Percentiles rank a stretch among this genome's conserved stretches.
Evolutionary conservation across 2,329 filamentous ascomycete genomes (phyloP).

Genomic region (Nothopassalora personata): DNA sequence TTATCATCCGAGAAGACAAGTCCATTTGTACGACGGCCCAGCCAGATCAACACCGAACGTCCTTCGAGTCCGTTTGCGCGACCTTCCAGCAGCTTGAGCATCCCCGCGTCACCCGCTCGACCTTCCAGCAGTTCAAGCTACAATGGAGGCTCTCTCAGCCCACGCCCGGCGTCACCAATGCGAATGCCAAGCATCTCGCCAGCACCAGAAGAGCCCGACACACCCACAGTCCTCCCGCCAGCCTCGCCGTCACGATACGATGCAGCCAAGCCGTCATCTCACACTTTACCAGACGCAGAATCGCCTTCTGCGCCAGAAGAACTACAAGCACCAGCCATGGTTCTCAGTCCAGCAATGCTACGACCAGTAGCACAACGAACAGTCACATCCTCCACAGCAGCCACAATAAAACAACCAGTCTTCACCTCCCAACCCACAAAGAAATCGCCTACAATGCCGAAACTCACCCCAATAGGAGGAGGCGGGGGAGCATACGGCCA

Average conservation of each 20-base stretch:
- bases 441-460: slow-evolving; percentile 9
- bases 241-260: slow-evolving; percentile 11
- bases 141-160: slow-evolving; percentile 3
- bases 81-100: slow-evolving; percentile 29
- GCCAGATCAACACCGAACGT: slow-evolving; percentile 30
- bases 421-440: slow-evolving; percentile 12
- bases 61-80: slow-evolving; percentile 34
- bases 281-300: slow-evolving; percentile 17
- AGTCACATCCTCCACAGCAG: slow-evolving; percentile 31
- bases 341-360: slow-evolving; percentile 30
- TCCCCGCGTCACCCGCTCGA: slow-evolving; percentile 21
- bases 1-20: slow-evolving; percentile 32
- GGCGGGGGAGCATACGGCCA: slow-evolving; percentile 51
- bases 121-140: slow-evolving; percentile 18
- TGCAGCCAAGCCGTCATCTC: slow-evolving; percentile 17
- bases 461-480: slow-evolving; percentile 13
- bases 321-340: slow-evolving; percentile 10
- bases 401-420: slow-evolving; percentile 23
- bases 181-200: slow-evolving; percentile 5
- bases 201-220: slow-evolving; percentile 6
- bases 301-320: slow-evolving; percentile 15
- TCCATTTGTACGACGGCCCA: slow-evolving; percentile 33
- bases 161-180: slow-evolving; percentile 9
- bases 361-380: slow-evolving; percentile 37
- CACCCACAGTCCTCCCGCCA: slow-evolving; percentile 1